Percentiles rank a stretch among this genome's conserved stretches.
Evolutionary conservation across 1,284 basidiomycete genomes (phyloP).

Genomic region (Trichosporon sp.): DNA sequence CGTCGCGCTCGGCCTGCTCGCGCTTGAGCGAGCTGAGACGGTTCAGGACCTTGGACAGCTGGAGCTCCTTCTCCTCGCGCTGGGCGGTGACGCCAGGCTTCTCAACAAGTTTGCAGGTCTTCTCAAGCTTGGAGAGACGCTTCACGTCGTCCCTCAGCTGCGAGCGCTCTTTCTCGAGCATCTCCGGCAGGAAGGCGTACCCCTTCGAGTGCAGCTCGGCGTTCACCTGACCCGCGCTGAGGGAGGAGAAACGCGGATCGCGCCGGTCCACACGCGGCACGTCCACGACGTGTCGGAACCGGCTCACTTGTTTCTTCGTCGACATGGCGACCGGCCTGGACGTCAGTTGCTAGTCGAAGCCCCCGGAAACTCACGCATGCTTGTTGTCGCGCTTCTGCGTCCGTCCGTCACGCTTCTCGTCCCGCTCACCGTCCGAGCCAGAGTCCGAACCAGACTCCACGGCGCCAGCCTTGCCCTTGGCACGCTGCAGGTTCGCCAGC

Average conservation of each 20-base stretch:
- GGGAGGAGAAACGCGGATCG: constrained; percentile 84
- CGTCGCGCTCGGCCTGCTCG: constrained; percentile 70
- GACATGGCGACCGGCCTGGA: constrained; percentile 77
- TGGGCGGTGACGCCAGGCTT: constrained; percentile 70
- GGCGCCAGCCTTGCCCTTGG: constrained; percentile 45
- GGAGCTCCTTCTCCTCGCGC: constrained; percentile 72
- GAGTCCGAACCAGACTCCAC: constrained; percentile 33
- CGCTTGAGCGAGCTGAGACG: constrained; percentile 72
- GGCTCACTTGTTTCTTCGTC: constrained; percentile 82
- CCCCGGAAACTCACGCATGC: constrained; percentile 71
- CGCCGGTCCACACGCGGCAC: constrained; percentile 69
- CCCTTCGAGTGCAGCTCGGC: constrained; percentile 69
- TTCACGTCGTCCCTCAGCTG: constrained; percentile 69
- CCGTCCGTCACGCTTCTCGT: constrained; percentile 54
- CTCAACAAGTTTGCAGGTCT: constrained; percentile 67
- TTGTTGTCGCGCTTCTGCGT: constrained; percentile 73
- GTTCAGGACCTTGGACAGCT: constrained; percentile 77
- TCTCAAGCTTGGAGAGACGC: constrained; percentile 69
- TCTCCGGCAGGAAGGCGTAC: constrained; percentile 75
- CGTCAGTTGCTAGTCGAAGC: constrained; percentile 17
- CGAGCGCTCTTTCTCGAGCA: constrained; percentile 69
- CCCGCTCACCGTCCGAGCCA: constrained; percentile 31
- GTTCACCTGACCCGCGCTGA: constrained; percentile 71
- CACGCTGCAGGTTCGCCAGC: constrained; percentile 48
- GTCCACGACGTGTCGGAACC: constrained; percentile 75